phyloP scores from a whole-genome alignment of 139 green algal species.

The Asterochloris erici region DNA sequence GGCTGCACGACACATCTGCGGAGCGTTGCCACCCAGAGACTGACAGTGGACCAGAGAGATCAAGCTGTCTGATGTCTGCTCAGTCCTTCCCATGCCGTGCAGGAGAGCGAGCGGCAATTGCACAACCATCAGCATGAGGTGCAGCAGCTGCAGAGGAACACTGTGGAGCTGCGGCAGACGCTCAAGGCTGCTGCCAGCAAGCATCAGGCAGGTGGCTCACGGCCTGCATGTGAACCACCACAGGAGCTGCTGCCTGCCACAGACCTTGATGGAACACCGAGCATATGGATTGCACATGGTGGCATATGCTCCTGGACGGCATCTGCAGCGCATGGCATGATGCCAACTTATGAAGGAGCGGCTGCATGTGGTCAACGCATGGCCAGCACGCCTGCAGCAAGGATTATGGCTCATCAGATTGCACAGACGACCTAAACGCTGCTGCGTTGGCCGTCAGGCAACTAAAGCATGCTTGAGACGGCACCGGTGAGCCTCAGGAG shows the following conservation, averaged over 20 bases:
- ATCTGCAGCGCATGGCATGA: too few relatives aligned
- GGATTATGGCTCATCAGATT: too few relatives aligned
- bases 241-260: too few relatives aligned
- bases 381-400: too few relatives aligned
- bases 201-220: not conserved
- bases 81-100: not conserved
- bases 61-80: not conserved
- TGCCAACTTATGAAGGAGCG: too few relatives aligned
- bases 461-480: too few relatives aligned
- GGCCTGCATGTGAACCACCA: not conserved
- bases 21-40: not conserved
- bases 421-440: too few relatives aligned
- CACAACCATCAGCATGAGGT: slow-evolving; percentile 19
- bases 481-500: not conserved
- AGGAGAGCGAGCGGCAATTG: slow-evolving; percentile 19
- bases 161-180: slow-evolving; percentile 18
- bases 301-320: too few relatives aligned
- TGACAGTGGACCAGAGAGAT: not conserved
- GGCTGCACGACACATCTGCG: not conserved
- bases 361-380: too few relatives aligned
- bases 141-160: slow-evolving; percentile 16
- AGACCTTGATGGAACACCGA: too few relatives aligned
- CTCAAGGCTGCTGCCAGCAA: slow-evolving; percentile 5
- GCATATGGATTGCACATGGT: too few relatives aligned
- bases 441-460: too few relatives aligned